phyloP scores from a whole-genome alignment of 495 filamentous ascomycete species.

The Hypoxylon fragiforme region DNA sequence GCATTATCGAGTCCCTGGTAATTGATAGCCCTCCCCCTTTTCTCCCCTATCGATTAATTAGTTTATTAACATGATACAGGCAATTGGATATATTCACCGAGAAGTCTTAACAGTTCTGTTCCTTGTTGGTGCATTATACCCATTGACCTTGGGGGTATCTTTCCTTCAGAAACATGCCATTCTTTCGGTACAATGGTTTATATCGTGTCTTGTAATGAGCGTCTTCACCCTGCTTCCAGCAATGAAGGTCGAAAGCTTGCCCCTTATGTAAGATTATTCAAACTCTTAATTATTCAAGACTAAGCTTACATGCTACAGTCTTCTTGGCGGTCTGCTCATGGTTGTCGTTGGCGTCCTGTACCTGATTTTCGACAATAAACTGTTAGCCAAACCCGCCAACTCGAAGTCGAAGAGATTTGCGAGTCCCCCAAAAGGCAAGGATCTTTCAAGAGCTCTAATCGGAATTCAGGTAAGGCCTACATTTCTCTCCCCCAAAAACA shows the following conservation, averaged over 20 bases:
- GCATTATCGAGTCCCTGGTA: constrained; percentile 81
- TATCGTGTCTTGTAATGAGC: constrained; percentile 82
- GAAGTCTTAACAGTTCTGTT: constrained; percentile 87
- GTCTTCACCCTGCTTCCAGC: constrained; percentile 87
- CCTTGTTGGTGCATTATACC: constrained; percentile 75
- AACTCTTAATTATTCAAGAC: neutral
- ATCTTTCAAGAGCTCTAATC: constrained; percentile 46
- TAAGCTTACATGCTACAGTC: constrained; percentile 53
- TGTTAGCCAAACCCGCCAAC: constrained; percentile 59
- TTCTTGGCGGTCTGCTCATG: constrained; percentile 79
- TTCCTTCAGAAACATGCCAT: constrained; percentile 68
- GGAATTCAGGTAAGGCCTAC: constrained; percentile 44
- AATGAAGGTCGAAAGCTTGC: constrained; percentile 77
- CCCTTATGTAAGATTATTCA: constrained; percentile 67
- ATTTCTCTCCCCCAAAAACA: constrained; percentile 8
- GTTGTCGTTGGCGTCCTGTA: constrained; percentile 77
- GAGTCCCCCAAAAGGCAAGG: constrained; percentile 28
- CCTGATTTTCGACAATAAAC: constrained; percentile 75
- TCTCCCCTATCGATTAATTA: neutral
- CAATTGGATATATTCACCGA: constrained; percentile 82
- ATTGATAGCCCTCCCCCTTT: constrained; percentile 4
- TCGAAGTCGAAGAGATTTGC: constrained; percentile 33
- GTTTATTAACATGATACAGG: constrained; percentile 40
- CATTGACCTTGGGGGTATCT: constrained; percentile 67
- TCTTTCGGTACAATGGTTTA: constrained; percentile 72